Conservation (phyloP, 345 rosid species). For the Kandelia obovata region DNA sequence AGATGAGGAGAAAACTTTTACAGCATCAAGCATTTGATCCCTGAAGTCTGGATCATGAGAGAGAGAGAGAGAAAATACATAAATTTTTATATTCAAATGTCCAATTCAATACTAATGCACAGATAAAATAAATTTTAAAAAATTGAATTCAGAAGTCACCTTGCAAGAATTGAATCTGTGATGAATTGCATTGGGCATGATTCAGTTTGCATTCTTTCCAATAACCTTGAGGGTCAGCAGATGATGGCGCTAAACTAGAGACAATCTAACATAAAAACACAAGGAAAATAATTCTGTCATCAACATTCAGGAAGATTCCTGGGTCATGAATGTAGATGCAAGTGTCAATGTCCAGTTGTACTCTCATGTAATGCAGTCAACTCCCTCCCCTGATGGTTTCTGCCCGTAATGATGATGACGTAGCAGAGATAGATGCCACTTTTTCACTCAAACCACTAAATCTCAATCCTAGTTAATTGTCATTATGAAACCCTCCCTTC, state of each 20-base stretch:
- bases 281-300: constrained; percentile 1
- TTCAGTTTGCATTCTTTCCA: constrained; percentile 26
- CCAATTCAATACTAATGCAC: not conserved
- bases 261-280: constrained; percentile 19
- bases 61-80: constrained; percentile 15
- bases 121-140: not conserved
- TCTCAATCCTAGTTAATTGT: too few relatives aligned
- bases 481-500: too few relatives aligned
- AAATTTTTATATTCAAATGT: not conserved
- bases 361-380: too few relatives aligned
- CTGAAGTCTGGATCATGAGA: constrained; percentile 25
- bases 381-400: too few relatives aligned
- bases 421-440: too few relatives aligned
- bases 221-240: constrained; percentile 29
- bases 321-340: too few relatives aligned
- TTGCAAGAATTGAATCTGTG: constrained; percentile 30
- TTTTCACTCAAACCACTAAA: too few relatives aligned
- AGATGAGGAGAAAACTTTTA: constrained; percentile 17
- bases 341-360: too few relatives aligned
- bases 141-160: constrained; percentile 12
- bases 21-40: constrained; percentile 24
- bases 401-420: too few relatives aligned
- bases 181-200: constrained; percentile 20
- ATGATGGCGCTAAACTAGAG: constrained; percentile 21
- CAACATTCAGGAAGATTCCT: not conserved